phyloP scores from a whole-genome alignment of 306 rosid genomes.

The Casuarina glauca region DNA sequence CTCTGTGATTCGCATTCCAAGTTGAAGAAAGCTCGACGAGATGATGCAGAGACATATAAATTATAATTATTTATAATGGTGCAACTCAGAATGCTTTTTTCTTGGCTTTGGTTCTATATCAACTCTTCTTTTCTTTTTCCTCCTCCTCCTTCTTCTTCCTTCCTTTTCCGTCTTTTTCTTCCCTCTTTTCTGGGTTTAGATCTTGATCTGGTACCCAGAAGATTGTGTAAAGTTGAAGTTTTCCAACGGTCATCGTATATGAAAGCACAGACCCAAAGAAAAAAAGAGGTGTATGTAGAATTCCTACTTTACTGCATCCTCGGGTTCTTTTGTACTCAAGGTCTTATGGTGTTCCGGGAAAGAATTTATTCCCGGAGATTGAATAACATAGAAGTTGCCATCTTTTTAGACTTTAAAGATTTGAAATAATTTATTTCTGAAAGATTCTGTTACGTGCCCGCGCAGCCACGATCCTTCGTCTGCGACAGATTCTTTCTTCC shows the following conservation, averaged over 20 bases:
- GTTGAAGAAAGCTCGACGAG: slow-evolving; percentile 49
- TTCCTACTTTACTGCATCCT: slow-evolving; percentile 41
- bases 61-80: neutral
- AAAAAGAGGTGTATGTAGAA: slow-evolving; percentile 14
- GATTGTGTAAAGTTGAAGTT: slow-evolving; percentile 37
- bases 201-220: slow-evolving; percentile 8
- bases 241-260: slow-evolving; percentile 19
- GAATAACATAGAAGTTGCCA: slow-evolving; percentile 21
- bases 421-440: slow-evolving; percentile 17
- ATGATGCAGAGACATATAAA: neutral
- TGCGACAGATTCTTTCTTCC: slow-evolving; percentile 32
- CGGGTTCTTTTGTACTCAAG: slow-evolving; percentile 38
- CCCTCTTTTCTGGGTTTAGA: neutral
- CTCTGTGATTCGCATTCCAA: slow-evolving; percentile 20
- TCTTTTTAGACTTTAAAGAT: slow-evolving; percentile 27
- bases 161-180: slow-evolving; percentile 9
- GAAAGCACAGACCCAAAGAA: slow-evolving; percentile 15
- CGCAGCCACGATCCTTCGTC: too few relatives aligned
- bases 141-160: neutral
- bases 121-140: neutral
- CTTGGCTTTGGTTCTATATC: neutral
- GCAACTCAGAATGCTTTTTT: neutral
- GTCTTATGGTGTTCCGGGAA: slow-evolving; percentile 24
- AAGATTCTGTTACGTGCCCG: slow-evolving; percentile 11
- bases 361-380: slow-evolving; percentile 31